Evolutionary conservation across 208 protist species (phyloP).

Genomic region (Phytomonas serpens): DNA sequence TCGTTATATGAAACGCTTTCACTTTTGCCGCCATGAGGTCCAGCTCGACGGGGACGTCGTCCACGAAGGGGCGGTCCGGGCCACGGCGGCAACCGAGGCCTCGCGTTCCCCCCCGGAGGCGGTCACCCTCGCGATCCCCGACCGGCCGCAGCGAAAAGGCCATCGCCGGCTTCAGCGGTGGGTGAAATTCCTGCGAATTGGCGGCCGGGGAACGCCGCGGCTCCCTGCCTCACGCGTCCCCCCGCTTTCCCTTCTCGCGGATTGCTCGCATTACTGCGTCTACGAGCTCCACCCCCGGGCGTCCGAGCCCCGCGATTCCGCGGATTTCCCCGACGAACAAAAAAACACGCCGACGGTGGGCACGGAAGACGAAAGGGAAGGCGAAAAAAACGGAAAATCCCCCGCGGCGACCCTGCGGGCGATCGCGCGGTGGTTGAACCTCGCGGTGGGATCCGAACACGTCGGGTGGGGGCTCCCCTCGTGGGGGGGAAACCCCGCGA

Average conservation of each 20-base stretch:
- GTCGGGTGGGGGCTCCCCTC: too few species aligned
- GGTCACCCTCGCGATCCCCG: conserved; percentile 8
- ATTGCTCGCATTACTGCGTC: conserved; percentile 37
- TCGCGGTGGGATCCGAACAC: too few species aligned
- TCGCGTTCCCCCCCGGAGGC: not conserved
- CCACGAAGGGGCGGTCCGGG: not conserved
- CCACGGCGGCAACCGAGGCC: not conserved
- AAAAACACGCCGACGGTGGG: too few species aligned
- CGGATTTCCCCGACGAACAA: too few species aligned
- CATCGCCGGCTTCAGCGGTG: conserved; percentile 66
- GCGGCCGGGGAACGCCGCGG: not conserved
- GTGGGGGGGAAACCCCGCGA: not conserved
- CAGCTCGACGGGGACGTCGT: not conserved
- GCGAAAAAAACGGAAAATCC: too few species aligned
- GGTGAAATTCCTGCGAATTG: conserved; percentile 18
- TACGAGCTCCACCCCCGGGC: conserved; percentile 17
- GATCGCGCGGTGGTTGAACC: too few species aligned
- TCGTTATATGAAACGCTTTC: conserved; percentile 33
- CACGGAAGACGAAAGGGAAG: too few species aligned
- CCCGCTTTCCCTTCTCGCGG: conserved; percentile 21
- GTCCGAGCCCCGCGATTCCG: not conserved
- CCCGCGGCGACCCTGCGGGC: too few species aligned
- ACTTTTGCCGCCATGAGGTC: conserved; percentile 7
- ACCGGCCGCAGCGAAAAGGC: conserved; percentile 25
- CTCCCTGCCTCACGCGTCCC: not conserved